A percentile compares a stretch with the other conserved stretches of the same genome.
phyloP scores from a whole-genome alignment of 2,329 filamentous ascomycete genomes.

The Colletotrichum paranaense region DNA sequence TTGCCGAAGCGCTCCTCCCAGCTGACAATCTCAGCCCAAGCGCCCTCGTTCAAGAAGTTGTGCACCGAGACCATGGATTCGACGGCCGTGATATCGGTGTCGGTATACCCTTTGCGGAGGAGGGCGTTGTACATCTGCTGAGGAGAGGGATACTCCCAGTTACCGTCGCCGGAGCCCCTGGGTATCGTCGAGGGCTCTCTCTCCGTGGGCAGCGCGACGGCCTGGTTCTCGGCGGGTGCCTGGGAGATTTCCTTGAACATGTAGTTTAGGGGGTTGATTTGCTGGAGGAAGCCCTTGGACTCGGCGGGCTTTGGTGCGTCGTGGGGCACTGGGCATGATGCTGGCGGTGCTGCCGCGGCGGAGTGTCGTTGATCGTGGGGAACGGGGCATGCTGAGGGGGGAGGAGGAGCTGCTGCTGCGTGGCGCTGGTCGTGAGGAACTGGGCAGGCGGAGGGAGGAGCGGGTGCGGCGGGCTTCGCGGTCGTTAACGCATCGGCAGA shows the following conservation, averaged over 20 bases:
- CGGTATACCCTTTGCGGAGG: slow-evolving; percentile 93
- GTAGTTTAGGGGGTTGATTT: slow-evolving; percentile 83
- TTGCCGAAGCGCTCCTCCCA: slow-evolving; percentile 90
- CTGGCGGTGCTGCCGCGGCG: slow-evolving; percentile 43
- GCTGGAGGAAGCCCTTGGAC: slow-evolving; percentile 62
- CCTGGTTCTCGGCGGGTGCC: slow-evolving; percentile 78
- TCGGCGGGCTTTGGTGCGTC: slow-evolving; percentile 45
- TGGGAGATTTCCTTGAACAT: slow-evolving; percentile 94
- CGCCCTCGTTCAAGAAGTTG: slow-evolving; percentile 98
- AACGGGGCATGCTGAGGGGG: slow-evolving; percentile 45
- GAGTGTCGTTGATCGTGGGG: slow-evolving; percentile 39
- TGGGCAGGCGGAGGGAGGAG: slow-evolving; percentile 44
- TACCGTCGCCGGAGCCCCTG: slow-evolving; percentile 80
- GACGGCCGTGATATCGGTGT: slow-evolving; percentile 92
- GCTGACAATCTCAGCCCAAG: slow-evolving; percentile 93
- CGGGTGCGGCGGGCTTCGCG: slow-evolving; percentile 39
- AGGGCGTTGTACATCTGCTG: slow-evolving; percentile 99
- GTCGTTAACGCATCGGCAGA: slow-evolving; percentile 59
- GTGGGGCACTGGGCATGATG: slow-evolving; percentile 61
- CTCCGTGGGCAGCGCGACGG: slow-evolving; percentile 77
- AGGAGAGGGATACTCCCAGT: slow-evolving; percentile 98
- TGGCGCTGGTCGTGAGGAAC: slow-evolving; percentile 41
- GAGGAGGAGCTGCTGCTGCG: slow-evolving; percentile 37
- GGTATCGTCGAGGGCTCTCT: slow-evolving; percentile 92
- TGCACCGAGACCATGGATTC: slow-evolving; percentile 98